Base-by-base conservation (phyloP, 352 stramenopile genomes). In the Pythium rhizo-oryzae region DNA sequence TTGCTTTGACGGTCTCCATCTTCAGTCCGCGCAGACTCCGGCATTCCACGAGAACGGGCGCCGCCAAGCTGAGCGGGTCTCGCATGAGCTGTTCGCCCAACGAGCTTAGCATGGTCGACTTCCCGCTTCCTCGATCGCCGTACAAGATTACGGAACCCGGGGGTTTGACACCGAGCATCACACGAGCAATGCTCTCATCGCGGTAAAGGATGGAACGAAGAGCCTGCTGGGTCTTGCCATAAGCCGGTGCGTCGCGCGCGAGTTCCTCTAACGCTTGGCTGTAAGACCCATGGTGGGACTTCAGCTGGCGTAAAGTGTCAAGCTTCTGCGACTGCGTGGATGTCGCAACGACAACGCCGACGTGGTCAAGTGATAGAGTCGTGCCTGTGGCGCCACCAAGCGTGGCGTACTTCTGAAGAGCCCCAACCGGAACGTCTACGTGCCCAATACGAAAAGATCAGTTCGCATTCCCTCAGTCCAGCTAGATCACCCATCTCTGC, bases 1-100 rank as follows among this genome's bases (percentile, higher is more conserved):
- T 78, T n/a, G 68, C 59, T 67, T 95, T 93, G 11, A 96, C 87
- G 13, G 75, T 78, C 25, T 94, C 81, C 90, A 96, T 97, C 70
- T 95, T 96, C n/a, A 91, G 67, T 12, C 90, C 90, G 25, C 87
- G 81, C 54, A 96, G 73, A 46, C 83, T 82, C 9, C 87, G 77
- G 57, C 90, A 96, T 2, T 92, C 77, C 1, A 94, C 70, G 18
- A 74, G 72, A 30, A 87, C 70, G 28, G 77, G 83, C 19, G 77
- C 72, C 19, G 75, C 81, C 50, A 83, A 71, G 46, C 76, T 80
- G 15, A 73, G 68, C 9, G 65, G 64, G 37, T 78, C 77, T 2
- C 50, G 62, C 44, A 71, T 44, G 23, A 89, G 28, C 30, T 87
- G 62, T 15, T 85, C 60, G 8, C 75, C 69, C 8, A 92, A 66